Evolutionary conservation across 495 filamentous ascomycete species (phyloP).

Genomic region (Penicillium paradoxum): DNA sequence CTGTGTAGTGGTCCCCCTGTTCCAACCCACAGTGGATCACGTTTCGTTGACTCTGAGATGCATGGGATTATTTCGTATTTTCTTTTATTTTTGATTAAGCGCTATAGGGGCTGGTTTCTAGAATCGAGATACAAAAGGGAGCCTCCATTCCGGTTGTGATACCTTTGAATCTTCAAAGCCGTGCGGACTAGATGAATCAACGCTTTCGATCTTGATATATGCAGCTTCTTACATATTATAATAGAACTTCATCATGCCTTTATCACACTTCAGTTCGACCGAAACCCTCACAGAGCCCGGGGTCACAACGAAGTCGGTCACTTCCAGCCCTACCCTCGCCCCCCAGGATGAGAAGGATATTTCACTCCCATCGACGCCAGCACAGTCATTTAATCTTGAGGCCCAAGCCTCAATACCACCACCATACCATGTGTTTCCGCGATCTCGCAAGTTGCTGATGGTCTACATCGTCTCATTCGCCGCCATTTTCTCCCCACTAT

Average conservation of each 20-base stretch:
- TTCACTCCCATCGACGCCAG: conserved; percentile 11
- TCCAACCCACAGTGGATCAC: conserved; percentile 27
- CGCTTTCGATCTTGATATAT: not conserved
- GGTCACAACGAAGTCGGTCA: conserved; percentile 12
- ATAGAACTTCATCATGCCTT: conserved; percentile 6
- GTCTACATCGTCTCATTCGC: conserved; percentile 57
- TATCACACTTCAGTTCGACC: conserved; percentile 10
- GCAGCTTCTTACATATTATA: not conserved
- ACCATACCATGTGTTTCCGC: conserved; percentile 55
- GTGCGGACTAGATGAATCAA: not conserved
- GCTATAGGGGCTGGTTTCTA: conserved; percentile 11
- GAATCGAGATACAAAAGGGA: conserved; percentile 17
- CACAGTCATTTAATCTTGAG: conserved; percentile 23
- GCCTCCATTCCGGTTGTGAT: conserved; percentile 5
- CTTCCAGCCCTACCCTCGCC: conserved; percentile 17
- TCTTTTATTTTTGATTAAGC: conserved; percentile 4
- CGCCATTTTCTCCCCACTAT: conserved; percentile 57
- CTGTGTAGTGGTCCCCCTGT: conserved; percentile 9
- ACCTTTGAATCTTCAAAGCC: not conserved
- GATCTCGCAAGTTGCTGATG: conserved; percentile 52
- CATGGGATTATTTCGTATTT: conserved; percentile 6
- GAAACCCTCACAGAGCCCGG: conserved; percentile 13
- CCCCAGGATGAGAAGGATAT: conserved; percentile 16
- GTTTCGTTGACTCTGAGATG: conserved; percentile 19
- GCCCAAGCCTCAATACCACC: conserved; percentile 11